phyloP scores from a whole-genome alignment of 768 basidiomycete genomes.

The Cyclocybe aegerita region DNA sequence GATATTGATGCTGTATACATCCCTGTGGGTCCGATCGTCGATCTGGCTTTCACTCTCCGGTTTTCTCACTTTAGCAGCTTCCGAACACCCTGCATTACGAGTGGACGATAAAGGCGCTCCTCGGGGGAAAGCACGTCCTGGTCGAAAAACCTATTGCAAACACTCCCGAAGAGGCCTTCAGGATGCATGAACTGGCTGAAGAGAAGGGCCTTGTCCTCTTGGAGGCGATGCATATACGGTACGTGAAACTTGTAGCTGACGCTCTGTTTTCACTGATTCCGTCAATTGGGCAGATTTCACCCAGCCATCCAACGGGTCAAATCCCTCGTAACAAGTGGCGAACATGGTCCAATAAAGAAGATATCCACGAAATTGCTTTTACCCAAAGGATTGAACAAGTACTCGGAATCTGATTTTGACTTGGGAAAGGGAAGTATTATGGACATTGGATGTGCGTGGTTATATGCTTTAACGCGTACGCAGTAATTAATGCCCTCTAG shows the following conservation, averaged over 20 bases:
- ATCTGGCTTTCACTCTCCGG: not conserved
- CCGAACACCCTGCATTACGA: constrained; percentile 65
- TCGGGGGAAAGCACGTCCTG: constrained; percentile 65
- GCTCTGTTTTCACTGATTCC: constrained; percentile 34
- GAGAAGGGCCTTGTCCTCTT: constrained; percentile 50
- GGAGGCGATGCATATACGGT: constrained; percentile 60
- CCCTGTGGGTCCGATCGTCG: constrained; percentile 31
- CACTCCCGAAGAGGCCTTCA: constrained; percentile 45
- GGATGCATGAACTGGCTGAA: constrained; percentile 41
- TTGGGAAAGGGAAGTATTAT: constrained; percentile 54
- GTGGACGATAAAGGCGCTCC: constrained; percentile 68
- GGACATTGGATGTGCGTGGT: constrained; percentile 51
- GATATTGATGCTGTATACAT: constrained; percentile 53
- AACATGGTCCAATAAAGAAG: constrained; percentile 51
- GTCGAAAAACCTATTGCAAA: constrained; percentile 61
- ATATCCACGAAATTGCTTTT: constrained; percentile 34
- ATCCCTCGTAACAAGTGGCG: constrained; percentile 57
- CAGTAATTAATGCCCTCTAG: constrained; percentile 23
- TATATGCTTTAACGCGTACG: not conserved
- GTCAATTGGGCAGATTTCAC: constrained; percentile 54
- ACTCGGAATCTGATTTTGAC: constrained; percentile 48
- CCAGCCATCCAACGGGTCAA: constrained; percentile 57
- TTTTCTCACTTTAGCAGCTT: constrained; percentile 54
- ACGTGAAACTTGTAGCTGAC: constrained; percentile 11
- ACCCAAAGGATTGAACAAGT: constrained; percentile 30